Percentiles rank a stretch among this genome's conserved stretches.
phyloP scores from a whole-genome alignment of 805 yeast species.

The Wickerhamiella alocasiicola region DNA sequence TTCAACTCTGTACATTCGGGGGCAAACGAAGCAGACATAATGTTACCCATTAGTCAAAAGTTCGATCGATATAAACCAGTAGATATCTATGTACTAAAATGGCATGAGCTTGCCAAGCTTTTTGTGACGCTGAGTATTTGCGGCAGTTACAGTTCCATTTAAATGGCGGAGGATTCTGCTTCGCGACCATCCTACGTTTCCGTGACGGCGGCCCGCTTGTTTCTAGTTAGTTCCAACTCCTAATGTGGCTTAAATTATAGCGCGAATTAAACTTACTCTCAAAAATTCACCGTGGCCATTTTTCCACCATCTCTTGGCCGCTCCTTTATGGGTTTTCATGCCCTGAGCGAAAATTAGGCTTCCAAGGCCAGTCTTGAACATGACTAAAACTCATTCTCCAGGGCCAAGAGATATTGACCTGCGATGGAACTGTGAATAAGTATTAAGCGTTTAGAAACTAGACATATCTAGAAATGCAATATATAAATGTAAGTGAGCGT shows the following conservation, averaged over 20 bases:
- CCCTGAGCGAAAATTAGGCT: constrained; percentile 11
- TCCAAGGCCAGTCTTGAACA: constrained; percentile 8
- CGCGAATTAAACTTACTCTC: constrained; percentile 30
- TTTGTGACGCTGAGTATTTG: constrained; percentile 27
- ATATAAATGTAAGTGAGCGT: neutral
- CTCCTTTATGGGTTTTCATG: constrained; percentile 66
- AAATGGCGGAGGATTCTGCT: constrained; percentile 39
- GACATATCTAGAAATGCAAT: no score
- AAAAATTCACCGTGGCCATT: constrained; percentile 53
- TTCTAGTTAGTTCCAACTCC: constrained; percentile 28
- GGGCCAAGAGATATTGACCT: no score
- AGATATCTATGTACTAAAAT: constrained; percentile 10
- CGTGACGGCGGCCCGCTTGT: constrained; percentile 81
- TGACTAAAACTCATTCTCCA: no score
- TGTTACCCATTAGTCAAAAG: constrained; percentile 44
- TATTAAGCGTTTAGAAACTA: no score
- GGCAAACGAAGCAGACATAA: constrained; percentile 79
- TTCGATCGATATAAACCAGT: neutral
- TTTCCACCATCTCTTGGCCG: constrained; percentile 69
- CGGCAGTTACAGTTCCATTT: constrained; percentile 47
- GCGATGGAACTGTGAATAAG: no score
- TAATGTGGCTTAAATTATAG: no score
- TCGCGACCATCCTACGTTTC: constrained; percentile 78
- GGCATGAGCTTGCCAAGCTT: constrained; percentile 19
- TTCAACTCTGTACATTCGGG: constrained; percentile 90